Evolutionary conservation across 2,329 filamentous ascomycete species (phyloP), one percentile per base, ranked within the genome.

Genomic region (Chrysosphaeria jannelii): DNA sequence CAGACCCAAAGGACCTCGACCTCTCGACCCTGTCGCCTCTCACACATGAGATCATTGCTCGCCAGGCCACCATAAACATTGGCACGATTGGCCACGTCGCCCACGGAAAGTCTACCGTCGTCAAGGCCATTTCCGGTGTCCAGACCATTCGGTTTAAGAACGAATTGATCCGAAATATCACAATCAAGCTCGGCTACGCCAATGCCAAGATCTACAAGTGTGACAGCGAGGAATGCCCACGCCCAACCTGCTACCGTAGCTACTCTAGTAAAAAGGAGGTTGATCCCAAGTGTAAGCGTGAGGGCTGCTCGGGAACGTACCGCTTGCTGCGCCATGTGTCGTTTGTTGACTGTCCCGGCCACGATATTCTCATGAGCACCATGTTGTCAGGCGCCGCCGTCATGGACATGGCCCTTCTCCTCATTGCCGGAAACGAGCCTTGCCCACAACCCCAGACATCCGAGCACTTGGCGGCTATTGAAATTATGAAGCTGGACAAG

Each of bases 331-430:
- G 78, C 51, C 79, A 90, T 44, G 78, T 91, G 39, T 89, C 76
- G 68, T 97, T 93, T 45, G 85, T 93, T 35, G 85, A 93, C 48
- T 93, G 85, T 57, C 85, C 85, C 27, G 85, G 85, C 48, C 85
- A 97, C 74, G 85, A 97, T 52, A 97, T 97, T 78, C 79, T 97
- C 46, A 97, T 97, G 85, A 93, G 81, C 51, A 97, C 85, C 38
- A 97, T 97, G 85, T 68, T 97, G 57, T 97, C 85, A 41, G 85
- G 85, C 41, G 85, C 85, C 37, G 85, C 85, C 33, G 85, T 97
- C 60, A 97, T 97, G 85, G 85, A 97, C 49, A 85, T 85, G 33
- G 85, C 85, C 10, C 62, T 97, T 29, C 64, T 97, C 26, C 59
- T 97, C 25, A 91, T 97, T 43, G 85, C 85, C 30, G 85, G 85